Percentiles rank a stretch among this genome's conserved stretches.
Conservation (phyloP, 345 rosid genomes). For the Conringia planisiliqua region DNA sequence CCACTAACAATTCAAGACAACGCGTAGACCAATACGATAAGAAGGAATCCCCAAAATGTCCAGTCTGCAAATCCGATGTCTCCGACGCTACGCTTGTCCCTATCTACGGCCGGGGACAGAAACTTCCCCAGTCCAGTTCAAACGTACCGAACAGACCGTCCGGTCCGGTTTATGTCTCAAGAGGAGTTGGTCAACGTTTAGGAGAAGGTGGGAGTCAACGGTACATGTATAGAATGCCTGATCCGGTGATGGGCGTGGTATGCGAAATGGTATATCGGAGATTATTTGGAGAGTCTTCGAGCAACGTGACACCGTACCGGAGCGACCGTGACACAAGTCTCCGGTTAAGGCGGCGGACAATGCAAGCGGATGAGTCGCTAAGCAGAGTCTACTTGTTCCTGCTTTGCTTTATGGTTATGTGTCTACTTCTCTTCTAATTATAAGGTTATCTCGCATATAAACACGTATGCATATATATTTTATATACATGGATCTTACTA, state of each 20-base stretch:
- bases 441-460: not conserved
- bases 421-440: conserved; percentile 78
- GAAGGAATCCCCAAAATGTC: conserved; percentile 44
- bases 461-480: not conserved
- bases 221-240: conserved; percentile 39
- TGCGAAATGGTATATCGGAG: conserved; percentile 78
- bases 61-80: conserved; percentile 84
- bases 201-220: conserved; percentile 50
- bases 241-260: conserved; percentile 53
- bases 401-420: conserved; percentile 72
- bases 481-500: not conserved
- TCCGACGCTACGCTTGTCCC: conserved; percentile 83
- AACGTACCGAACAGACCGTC: conserved; percentile 71
- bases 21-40: conserved; percentile 17
- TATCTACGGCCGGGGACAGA: conserved; percentile 76
- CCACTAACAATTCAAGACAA: conserved; percentile 45
- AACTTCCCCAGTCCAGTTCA: conserved; percentile 32
- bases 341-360: conserved; percentile 64
- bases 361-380: conserved; percentile 67
- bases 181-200: conserved; percentile 60
- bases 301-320: conserved; percentile 43
- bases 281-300: conserved; percentile 66
- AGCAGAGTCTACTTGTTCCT: conserved; percentile 79
- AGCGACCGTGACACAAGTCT: conserved; percentile 35
- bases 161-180: conserved; percentile 39